Conservation (phyloP, 2,329 filamentous ascomycete genomes). For the Onygena corvina region DNA sequence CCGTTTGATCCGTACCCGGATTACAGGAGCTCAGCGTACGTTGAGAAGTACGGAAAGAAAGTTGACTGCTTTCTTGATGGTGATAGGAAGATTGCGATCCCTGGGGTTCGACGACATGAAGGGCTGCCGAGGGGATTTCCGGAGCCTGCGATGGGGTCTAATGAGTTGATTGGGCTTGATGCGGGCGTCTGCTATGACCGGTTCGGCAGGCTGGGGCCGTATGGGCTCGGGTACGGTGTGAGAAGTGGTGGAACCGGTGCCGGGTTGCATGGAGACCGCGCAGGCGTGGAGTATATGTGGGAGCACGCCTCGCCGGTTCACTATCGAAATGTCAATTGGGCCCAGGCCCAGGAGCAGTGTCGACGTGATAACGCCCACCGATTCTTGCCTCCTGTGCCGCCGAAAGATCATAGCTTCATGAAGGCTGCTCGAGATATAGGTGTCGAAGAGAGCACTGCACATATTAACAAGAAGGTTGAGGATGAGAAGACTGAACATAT, state of each 20-base stretch:
- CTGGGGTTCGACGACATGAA: constrained; percentile 58
- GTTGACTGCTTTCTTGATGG: constrained; percentile 69
- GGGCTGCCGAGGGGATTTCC: constrained; percentile 78
- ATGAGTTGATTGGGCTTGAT: constrained; percentile 63
- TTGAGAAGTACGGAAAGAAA: constrained; percentile 46
- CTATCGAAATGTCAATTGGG: constrained; percentile 67
- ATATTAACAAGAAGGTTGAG: no score
- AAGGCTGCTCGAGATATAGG: background rate
- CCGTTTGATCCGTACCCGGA: constrained; percentile 58
- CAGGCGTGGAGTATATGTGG: constrained; percentile 74
- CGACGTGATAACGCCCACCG: constrained; percentile 56
- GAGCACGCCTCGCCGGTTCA: constrained; percentile 58
- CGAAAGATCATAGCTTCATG: constrained; percentile 26
- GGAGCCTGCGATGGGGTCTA: constrained; percentile 73
- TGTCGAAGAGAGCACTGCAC: constrained; percentile 7
- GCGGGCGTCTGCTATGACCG: constrained; percentile 89
- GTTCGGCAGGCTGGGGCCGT: constrained; percentile 76
- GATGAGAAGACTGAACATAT: constrained; percentile 16
- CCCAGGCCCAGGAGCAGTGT: constrained; percentile 62
- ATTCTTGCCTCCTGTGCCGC: constrained; percentile 42
- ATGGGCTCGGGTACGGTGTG: constrained; percentile 75
- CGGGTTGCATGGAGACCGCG: constrained; percentile 71
- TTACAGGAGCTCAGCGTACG: constrained; percentile 47
- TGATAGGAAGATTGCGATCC: constrained; percentile 52
- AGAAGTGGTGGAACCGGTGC: constrained; percentile 69